Evolutionary conservation across 2,329 filamentous ascomycete genomes (phyloP), one percentile per base, ranked within the genome.

Genomic region (Dactylellina parvicollis): DNA sequence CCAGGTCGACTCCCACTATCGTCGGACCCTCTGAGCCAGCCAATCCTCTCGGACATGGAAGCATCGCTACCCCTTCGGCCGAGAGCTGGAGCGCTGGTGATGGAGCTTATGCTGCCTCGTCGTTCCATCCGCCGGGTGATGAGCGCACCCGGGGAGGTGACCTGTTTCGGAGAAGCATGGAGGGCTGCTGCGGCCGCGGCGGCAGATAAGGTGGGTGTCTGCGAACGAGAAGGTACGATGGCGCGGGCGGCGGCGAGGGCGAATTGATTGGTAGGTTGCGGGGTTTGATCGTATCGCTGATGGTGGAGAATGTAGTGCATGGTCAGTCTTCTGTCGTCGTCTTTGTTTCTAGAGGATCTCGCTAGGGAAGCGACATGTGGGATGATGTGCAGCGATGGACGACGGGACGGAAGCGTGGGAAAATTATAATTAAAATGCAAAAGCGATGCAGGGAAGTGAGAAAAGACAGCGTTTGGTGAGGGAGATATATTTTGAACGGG

Each of bases 71-170:
- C 61, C 36, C 55, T 52, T 28, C 70, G 42, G 14, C 44, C 54
- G n/a, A 66, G 8, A n/a, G 44, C 24, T 3, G 60, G 60, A 14
- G 70, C 67, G 34, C 67, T 72, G 16, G 50, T 65, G 22, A 65
- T 57, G 18, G 59, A 65, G 24, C 40, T 72, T 9, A 65, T 49
- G 12, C 67, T 72, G 28, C 67, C 67, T 26, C 67, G 40, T 18
- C 70, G 60, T 38, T 67, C 70, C 61, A 74, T 74, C n/a, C 70
- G 70, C 18, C 62, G 60, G 16, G 70, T 74, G 56, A 74, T 55
- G 55, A 74, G 30, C 20, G 70, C 42, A 20, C 38, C 70, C 36
- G 70, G 70, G 26, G 70, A 74, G 44, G 70, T 74, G 55, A 67
- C 56, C 24, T 61, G 61, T 57, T 74, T 74, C 36, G 70, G 70